Base-by-base conservation (phyloP, 2,329 filamentous ascomycete species). In the Fusarium sp. region DNA sequence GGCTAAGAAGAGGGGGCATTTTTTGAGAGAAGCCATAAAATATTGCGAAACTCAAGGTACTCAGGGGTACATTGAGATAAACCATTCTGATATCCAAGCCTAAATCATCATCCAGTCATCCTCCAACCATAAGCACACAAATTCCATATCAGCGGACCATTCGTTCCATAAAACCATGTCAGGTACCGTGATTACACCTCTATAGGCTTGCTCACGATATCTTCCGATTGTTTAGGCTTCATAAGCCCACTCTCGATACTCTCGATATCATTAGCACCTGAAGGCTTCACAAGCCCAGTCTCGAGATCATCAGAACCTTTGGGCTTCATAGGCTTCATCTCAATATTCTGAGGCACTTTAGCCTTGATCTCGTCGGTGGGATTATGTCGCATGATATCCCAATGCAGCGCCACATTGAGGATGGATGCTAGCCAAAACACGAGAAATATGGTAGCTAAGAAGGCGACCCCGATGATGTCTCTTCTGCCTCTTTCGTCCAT, bases 111-210 rank as follows among this genome's bases (percentile, higher is more conserved):
- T 33, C 30, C 10, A 30, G 10, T 9, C 33, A 35, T 35, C 15
- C 15, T n/a, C 17, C 35, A n/a, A n/a, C 35, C 35, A 37, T 37
- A n/a, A 37, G 15, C 17, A 37, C 35, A n/a, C 9, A 37, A 10
- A 10, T 10, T n/a, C 17, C 3, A 7, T 5, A n/a, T 7, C 7
- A 37, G 17, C 8, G n/a, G 35, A 19, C 17, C 17, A 9, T 35
- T 17, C 8, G 3, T 9, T 17, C 9, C 9, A 10, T 6, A n/a
- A 10, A 10, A 3, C 2, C 35, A n/a, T 19, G 9, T 4, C 2
- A 37, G n/a, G 4, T 7, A 10, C 8, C 4, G 17, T 10, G 35
- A 11, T 37, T 9, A 37, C 19, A 17, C 15, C n/a, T n/a, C 35
- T 7, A n/a, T n/a, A 37, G 35, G 7, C 17, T 19, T 37, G 15